A percentile compares a stretch with the other conserved stretches of the same genome.
Evolutionary conservation across 2,329 filamentous ascomycete genomes (phyloP).

Genomic region (Ceratocystis smalleyi): DNA sequence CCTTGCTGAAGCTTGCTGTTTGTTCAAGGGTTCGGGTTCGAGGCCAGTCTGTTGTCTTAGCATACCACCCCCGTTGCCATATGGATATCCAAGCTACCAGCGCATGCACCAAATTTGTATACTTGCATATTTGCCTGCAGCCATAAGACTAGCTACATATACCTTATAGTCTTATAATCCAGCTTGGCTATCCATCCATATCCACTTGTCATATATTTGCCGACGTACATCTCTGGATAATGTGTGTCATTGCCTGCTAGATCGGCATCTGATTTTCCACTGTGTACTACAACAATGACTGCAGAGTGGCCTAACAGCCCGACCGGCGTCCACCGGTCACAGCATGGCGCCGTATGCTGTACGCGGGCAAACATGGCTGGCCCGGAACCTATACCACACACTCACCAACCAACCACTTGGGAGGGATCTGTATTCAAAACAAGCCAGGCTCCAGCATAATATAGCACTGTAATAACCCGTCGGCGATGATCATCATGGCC

Average conservation of each 20-base stretch:
- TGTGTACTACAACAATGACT: constrained; percentile 2
- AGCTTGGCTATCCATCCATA: neutral
- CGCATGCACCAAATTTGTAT: neutral
- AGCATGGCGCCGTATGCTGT: too few species aligned
- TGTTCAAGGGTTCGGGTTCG: neutral
- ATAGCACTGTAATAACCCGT: neutral
- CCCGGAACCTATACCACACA: neutral
- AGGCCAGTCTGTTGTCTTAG: neutral
- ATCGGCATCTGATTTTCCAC: neutral
- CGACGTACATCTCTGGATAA: neutral
- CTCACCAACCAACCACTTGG: neutral
- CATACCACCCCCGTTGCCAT: neutral
- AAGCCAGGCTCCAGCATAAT: too few species aligned
- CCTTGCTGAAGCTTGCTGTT: neutral
- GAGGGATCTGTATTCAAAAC: too few species aligned
- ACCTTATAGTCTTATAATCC: neutral
- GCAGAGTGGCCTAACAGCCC: neutral
- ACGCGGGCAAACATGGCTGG: too few species aligned
- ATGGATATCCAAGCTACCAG: neutral
- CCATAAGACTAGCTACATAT: neutral
- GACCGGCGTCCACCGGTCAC: neutral
- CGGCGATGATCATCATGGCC: neutral
- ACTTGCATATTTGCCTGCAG: neutral
- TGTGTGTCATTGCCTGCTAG: neutral
- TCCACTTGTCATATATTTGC: constrained; percentile 2